A percentile compares a stretch with the other conserved stretches of the same genome.
Conservation (phyloP, 768 basidiomycete genomes). For the Suillus variegatus region DNA sequence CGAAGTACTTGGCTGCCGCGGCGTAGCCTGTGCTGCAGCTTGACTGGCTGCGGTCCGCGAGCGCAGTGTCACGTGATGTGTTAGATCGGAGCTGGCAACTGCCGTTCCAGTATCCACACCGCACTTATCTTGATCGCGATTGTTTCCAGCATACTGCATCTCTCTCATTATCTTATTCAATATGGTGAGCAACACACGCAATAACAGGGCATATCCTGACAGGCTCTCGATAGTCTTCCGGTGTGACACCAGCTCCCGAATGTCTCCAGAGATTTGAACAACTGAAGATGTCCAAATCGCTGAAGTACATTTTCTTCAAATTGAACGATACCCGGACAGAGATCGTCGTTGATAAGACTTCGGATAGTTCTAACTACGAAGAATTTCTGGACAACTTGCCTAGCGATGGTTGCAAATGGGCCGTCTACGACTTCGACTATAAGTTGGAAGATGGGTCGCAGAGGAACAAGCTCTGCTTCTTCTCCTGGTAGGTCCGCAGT, state of each 20-base stretch:
- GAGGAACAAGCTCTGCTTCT: conserved; percentile 85
- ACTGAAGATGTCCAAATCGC: conserved; percentile 43
- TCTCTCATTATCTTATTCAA: conserved; percentile 7
- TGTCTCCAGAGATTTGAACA: conserved; percentile 41
- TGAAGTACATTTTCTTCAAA: conserved; percentile 83
- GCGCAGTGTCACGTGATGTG: conserved; percentile 2
- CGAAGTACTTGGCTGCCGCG: neutral
- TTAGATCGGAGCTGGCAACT: conserved; percentile 8
- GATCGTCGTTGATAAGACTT: conserved; percentile 76
- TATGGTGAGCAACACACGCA: conserved; percentile 26
- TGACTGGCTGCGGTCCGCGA: neutral
- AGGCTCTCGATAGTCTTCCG: conserved; percentile 25
- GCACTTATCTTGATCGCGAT: conserved; percentile 8
- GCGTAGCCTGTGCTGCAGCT: too few species aligned
- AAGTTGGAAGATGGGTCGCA: conserved; percentile 66
- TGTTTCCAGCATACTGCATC: neutral
- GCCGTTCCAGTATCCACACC: neutral
- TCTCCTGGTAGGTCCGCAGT: conserved; percentile 74
- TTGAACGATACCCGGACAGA: conserved; percentile 63
- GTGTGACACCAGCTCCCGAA: conserved; percentile 49
- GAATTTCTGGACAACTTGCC: conserved; percentile 76
- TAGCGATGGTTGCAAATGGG: conserved; percentile 76
- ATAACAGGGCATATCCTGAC: conserved; percentile 1
- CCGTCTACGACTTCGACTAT: conserved; percentile 91
- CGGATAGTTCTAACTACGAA: conserved; percentile 56